phyloP scores from a whole-genome alignment of 192 early-diverging fungal genomes.

The Dissophora ornata region DNA sequence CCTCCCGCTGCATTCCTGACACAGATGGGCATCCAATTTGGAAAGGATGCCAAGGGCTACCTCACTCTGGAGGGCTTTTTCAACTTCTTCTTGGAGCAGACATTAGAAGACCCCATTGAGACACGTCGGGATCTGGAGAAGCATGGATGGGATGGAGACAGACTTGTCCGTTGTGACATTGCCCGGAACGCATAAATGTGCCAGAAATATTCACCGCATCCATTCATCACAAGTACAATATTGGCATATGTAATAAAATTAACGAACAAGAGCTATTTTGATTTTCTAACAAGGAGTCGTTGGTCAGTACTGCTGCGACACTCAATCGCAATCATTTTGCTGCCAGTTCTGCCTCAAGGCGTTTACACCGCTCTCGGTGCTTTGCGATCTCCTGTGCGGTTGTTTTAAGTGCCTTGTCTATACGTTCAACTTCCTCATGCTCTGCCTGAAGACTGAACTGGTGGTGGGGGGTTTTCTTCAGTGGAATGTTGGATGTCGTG shows the following conservation, averaged over 20 bases:
- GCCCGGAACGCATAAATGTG: constrained; percentile 38
- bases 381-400: constrained; percentile 41
- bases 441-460: constrained; percentile 73
- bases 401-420: constrained; percentile 63
- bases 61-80: constrained; percentile 63
- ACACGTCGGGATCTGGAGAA: constrained; percentile 63
- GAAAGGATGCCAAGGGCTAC: constrained; percentile 56
- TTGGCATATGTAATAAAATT: too few species aligned
- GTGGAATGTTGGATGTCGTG: constrained; percentile 57
- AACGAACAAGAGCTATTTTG: too few species aligned
- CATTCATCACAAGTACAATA: too few species aligned
- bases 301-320: too few species aligned
- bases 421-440: constrained; percentile 72
- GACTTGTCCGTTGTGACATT: constrained; percentile 37
- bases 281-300: too few species aligned
- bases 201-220: too few species aligned
- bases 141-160: constrained; percentile 64
- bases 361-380: constrained; percentile 35
- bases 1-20: constrained; percentile 61
- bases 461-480: constrained; percentile 55
- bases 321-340: too few species aligned
- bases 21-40: constrained; percentile 67
- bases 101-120: constrained; percentile 67
- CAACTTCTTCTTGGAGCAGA: constrained; percentile 67
- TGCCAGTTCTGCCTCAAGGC: constrained; percentile 34